Evolutionary conservation across 2,329 filamentous ascomycete species (phyloP).

Genomic region (Penicillium hordei): DNA sequence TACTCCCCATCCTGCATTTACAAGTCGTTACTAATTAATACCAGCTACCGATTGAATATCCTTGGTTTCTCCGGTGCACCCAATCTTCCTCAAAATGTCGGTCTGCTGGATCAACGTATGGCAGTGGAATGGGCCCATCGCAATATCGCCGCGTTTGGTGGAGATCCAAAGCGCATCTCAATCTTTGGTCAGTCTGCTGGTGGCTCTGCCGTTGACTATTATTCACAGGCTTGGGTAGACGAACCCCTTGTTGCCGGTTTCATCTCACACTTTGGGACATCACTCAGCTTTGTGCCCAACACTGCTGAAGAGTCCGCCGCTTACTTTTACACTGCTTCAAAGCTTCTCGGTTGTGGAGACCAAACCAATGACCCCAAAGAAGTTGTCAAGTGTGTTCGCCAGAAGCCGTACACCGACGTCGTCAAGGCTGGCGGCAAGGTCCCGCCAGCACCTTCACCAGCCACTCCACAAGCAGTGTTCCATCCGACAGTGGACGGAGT

Average conservation of each 20-base stretch:
- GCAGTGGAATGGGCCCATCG: conserved; percentile 54
- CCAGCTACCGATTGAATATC: conserved; percentile 42
- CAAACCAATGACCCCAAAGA: conserved; percentile 24
- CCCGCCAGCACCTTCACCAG: conserved; percentile 32
- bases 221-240: conserved; percentile 33
- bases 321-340: conserved; percentile 48
- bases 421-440: conserved; percentile 40
- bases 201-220: conserved; percentile 30
- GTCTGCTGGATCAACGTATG: conserved; percentile 54
- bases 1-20: background rate
- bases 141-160: conserved; percentile 54
- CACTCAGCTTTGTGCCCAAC: conserved; percentile 49
- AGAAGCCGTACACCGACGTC: conserved; percentile 38
- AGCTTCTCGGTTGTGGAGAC: conserved; percentile 41
- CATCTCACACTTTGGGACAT: conserved; percentile 41
- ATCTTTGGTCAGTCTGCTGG: conserved; percentile 52
- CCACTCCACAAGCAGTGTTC: conserved; percentile 35
- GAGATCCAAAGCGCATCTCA: conserved; percentile 48
- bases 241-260: conserved; percentile 41
- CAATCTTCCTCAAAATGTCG: conserved; percentile 44
- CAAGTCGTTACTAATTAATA: background rate
- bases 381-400: conserved; percentile 42
- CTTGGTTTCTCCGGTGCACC: conserved; percentile 44
- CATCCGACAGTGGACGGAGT: conserved; percentile 46
- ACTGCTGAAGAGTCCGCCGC: conserved; percentile 32